Base-by-base conservation (phyloP, 176 grass and related monocot genomes). In the Alloteropsis semialata region DNA sequence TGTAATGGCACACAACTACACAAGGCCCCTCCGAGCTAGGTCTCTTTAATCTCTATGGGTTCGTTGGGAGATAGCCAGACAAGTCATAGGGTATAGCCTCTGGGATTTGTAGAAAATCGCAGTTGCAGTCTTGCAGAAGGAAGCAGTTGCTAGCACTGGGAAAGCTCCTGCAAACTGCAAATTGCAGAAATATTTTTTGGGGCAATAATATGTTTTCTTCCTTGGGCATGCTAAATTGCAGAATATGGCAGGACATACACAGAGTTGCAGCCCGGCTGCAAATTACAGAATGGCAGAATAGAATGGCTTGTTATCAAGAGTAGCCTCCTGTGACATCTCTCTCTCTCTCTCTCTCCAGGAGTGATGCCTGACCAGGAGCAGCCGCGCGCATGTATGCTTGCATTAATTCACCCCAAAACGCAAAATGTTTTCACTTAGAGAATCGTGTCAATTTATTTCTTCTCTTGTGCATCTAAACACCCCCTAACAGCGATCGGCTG, bases 201-300 rank as follows among this genome's bases (percentile, higher is more conserved):
- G 14, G 42, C 69, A 30, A 19, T 48, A 30, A 19, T 48, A 48
- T 27, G 42, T 30, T 10, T 29, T 46, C 16, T 19, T 28, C 30
- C 48, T 4, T 27, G 25, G 43, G 43, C 58, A 61, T 32, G 27
- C 58, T 16, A 45, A 71, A 78, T 32, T 21, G n/a, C 42, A 66
- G 65, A 24, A 69, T 43, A 69, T 43, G 38, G 1, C 65, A 25
- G 37, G 16, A 55, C n/a, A n/a, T n/a, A n/a, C n/a, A n/a, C 32
- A 76, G 74, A 61, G 30, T 61, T 61, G 58, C 58, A 61, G 58
- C 27, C 13, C 14, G 14, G 25, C 28, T 32, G 69, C 27, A 49
- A 36, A 43, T 65, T 80, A 67, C 48, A 32, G 70, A 37, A 48
- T 49, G 18, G n/a, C 78, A 87, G 48, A 81, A 32, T 50, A 41